Evolutionary conservation across 2,329 filamentous ascomycete genomes (phyloP), one percentile per base, ranked within the genome.

Genomic region (Botrytis sinoallii): DNA sequence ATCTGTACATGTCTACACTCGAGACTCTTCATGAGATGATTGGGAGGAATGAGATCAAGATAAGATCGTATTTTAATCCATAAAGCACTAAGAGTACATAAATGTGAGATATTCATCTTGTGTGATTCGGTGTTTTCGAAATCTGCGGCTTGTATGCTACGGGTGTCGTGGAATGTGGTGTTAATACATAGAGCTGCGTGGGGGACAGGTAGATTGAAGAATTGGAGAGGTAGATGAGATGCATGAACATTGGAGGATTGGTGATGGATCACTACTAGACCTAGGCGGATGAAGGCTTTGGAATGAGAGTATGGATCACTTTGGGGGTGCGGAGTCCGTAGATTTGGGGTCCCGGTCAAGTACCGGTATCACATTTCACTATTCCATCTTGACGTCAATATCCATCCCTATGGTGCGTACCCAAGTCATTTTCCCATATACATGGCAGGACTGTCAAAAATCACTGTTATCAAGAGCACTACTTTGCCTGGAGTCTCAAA

Each of bases 341-440:
- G 61, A 44, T 65, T 22, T 5, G 22, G 60, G 22, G 40, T 44
- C 22, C 61, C 61, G 61, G 38, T 29, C n/a, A 40, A 40, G 40
- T 64, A 20, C 61, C 61, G 38, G n/a, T 44, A 42, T 42, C 7
- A 18, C 29, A 29, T 57, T 57, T 35, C 18, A 60, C 20, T 25
- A 38, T 46, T 65, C 60, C 25, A 32, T 65, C 25, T 65, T 65
- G n/a, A 44, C 61, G 61, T 65, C 61, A 65, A 65, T 46, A 22
- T 46, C 29, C n/a, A 46, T 32, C 16, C 16, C 40, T 32, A 65
- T 10, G 2, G 32, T 32, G n/a, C n/a, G 29, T 44, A 32, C 42
- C 20, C 61, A 64, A 29, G 38, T 64, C 64, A 52, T 55, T 55
- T 16, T 55, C 65, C 65, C 65, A 55, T n/a, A 5, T 55, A 55